These are phyloP conservation scores for Suillus alpinus DNA, from an alignment of 768 basidiomycete species.

Conservation along the genomic window DNA sequence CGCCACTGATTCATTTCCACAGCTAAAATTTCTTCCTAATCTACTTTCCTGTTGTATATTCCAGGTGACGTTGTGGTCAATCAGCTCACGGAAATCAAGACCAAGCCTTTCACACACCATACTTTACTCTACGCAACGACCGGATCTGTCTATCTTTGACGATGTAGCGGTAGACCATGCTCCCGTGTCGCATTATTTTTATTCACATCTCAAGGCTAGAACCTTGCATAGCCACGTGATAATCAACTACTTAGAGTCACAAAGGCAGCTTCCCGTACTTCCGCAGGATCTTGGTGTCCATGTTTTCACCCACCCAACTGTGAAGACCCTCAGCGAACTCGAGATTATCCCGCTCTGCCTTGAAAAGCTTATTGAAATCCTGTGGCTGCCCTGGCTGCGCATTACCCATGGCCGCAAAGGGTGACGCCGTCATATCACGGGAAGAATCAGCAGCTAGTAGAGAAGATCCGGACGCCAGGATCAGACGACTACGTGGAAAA, in stretches of 20 bases:
- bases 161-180: slow-evolving; percentile 23
- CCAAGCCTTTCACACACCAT: slow-evolving; percentile 7
- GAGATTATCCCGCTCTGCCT: slow-evolving; percentile 88
- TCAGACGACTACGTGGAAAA: slow-evolving; percentile 10
- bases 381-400: slow-evolving; percentile 58
- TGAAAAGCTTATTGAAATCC: slow-evolving; percentile 88
- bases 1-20: slow-evolving; percentile 13
- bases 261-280: slow-evolving; percentile 66
- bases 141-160: slow-evolving; percentile 22
- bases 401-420: slow-evolving; percentile 56
- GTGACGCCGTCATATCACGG: slow-evolving; percentile 66
- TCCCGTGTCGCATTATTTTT: slow-evolving; percentile 20
- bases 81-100: slow-evolving; percentile 2
- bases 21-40: slow-evolving; percentile 28
- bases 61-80: background rate
- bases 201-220: slow-evolving; percentile 9
- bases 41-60: slow-evolving; percentile 9
- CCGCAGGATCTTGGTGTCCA: slow-evolving; percentile 74
- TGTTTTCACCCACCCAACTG: slow-evolving; percentile 75
- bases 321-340: slow-evolving; percentile 88
- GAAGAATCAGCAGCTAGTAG: slow-evolving; percentile 73
- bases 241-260: slow-evolving; percentile 21
- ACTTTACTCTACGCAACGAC: slow-evolving; percentile 14
- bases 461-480: slow-evolving; percentile 13
- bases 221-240: slow-evolving; percentile 9